Evolutionary conservation across 2,329 filamentous ascomycete genomes (phyloP).

Genomic region (Exophiala alcalophila): DNA sequence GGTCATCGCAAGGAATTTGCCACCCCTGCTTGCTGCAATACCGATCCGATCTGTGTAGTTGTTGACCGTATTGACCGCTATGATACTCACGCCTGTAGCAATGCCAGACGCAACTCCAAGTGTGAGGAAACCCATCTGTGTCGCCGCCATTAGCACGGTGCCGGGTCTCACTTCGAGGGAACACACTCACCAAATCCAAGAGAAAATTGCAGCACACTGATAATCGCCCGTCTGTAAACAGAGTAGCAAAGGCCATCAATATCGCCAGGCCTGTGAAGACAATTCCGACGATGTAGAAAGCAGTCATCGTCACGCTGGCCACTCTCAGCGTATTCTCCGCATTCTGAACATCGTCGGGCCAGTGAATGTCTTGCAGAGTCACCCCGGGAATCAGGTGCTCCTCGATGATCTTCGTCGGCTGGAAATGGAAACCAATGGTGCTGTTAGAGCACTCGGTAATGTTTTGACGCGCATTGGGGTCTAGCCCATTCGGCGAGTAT

Average conservation of each 20-base stretch:
- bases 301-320: slow-evolving; percentile 53
- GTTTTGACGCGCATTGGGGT: slow-evolving; percentile 46
- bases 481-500: slow-evolving; percentile 36
- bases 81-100: slow-evolving; percentile 59
- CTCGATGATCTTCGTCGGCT: slow-evolving; percentile 52
- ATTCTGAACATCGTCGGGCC: slow-evolving; percentile 55
- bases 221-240: slow-evolving; percentile 47
- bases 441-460: slow-evolving; percentile 55
- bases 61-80: slow-evolving; percentile 54
- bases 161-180: background rate
- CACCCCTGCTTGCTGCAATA: slow-evolving; percentile 50
- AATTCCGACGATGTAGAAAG: slow-evolving; percentile 59
- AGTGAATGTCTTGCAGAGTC: slow-evolving; percentile 53
- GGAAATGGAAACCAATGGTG: slow-evolving; percentile 56
- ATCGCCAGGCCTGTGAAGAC: slow-evolving; percentile 52
- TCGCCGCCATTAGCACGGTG: slow-evolving; percentile 4
- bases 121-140: slow-evolving; percentile 52
- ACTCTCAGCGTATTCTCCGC: slow-evolving; percentile 52
- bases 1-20: slow-evolving; percentile 57
- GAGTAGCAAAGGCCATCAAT: slow-evolving; percentile 44
- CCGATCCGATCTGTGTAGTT: slow-evolving; percentile 51
- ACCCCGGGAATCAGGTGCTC: slow-evolving; percentile 49
- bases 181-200: slow-evolving; percentile 43
- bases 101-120: slow-evolving; percentile 74
- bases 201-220: slow-evolving; percentile 51